Evolutionary conservation across 352 stramenopile species (phyloP), one percentile per base, ranked within the genome.

Genomic region (Phytophthora pluvialis): DNA sequence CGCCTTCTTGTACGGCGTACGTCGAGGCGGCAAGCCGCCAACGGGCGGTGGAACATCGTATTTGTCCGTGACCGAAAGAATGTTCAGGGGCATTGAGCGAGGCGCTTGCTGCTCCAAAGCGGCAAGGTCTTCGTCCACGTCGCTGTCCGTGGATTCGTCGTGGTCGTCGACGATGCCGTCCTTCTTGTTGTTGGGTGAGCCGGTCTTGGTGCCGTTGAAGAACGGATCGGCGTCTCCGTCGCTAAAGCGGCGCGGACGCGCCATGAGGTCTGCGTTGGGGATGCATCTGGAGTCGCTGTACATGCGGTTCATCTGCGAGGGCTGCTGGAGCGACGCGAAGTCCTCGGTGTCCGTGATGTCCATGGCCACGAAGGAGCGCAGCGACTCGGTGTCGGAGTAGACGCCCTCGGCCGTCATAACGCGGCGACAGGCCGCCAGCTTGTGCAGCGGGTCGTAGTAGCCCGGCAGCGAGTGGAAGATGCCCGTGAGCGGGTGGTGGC

Each of bases 361-460:
- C 46, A 93, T 84, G 13, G 84, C 82, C n/a, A 93, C 70, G 42
- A 90, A 93, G 13, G 84, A 91, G 45, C 80, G 83, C 61, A 92
- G 71, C 40, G 84, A 91, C 68, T 90, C 81, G 0, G 83, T 90
- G 60, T 91, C 85, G 7, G 75, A 90, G 70, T 85, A 86, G 12
- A 89, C 67, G 8, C 81, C 77, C 38, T 89, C 80, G 21, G 67
- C 70, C 11, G 73, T 80, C 60, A 87, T 80, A 51, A 81, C 69
- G 18, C 78, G 65, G 33, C 88, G 86, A 52, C 88, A 90, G 50
- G 91, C 71, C 39, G 80, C 85, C 8, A 95, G 66, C 11, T 87
- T 88, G 64, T 94, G 86, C 39, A 95, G 68, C 42, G 88, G 88
- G 54, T 95, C 88, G 48, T 96, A 96, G 66, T 95, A 95, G 1